Evolutionary conservation across 176 grass and related monocot species (phyloP).

Genomic region (Miscanthus lutarioriparius): DNA sequence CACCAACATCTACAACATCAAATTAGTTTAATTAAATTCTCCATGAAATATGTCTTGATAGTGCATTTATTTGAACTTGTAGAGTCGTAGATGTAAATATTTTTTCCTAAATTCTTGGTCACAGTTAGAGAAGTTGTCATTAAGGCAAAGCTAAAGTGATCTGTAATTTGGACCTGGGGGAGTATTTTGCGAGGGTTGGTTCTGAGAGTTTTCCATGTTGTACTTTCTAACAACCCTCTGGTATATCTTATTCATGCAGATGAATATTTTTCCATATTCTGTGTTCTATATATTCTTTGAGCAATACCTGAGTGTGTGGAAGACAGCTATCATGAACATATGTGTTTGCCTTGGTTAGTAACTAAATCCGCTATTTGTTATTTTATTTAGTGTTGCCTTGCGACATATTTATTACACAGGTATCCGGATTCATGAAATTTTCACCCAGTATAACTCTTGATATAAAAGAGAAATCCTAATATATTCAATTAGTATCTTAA

Average conservation of each 20-base stretch:
- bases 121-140: neutral
- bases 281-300: slow-evolving; percentile 99
- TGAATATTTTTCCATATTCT: slow-evolving; percentile 95
- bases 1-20: neutral
- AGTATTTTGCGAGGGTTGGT: neutral
- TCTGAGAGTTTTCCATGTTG: slow-evolving; percentile 11
- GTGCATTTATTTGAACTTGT: neutral
- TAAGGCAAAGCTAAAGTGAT: neutral
- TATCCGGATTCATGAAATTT: neutral
- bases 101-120: neutral
- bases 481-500: slow-evolving; percentile 7
- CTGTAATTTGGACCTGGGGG: neutral
- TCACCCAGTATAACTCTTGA: slow-evolving; percentile 9
- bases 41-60: neutral
- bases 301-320: slow-evolving; percentile 96
- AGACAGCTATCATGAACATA: slow-evolving; percentile 84
- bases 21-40: neutral
- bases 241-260: slow-evolving; percentile 61
- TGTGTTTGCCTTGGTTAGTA: slow-evolving; percentile 83
- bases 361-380: slow-evolving; percentile 6
- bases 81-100: neutral
- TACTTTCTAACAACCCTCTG: slow-evolving; percentile 25
- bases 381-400: slow-evolving; percentile 14
- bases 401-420: slow-evolving; percentile 12
- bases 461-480: slow-evolving; percentile 10